These are phyloP conservation scores for Hypomyces rosellus DNA, from an alignment of 2,329 filamentous ascomycete genomes.

Conservation along the genomic window DNA sequence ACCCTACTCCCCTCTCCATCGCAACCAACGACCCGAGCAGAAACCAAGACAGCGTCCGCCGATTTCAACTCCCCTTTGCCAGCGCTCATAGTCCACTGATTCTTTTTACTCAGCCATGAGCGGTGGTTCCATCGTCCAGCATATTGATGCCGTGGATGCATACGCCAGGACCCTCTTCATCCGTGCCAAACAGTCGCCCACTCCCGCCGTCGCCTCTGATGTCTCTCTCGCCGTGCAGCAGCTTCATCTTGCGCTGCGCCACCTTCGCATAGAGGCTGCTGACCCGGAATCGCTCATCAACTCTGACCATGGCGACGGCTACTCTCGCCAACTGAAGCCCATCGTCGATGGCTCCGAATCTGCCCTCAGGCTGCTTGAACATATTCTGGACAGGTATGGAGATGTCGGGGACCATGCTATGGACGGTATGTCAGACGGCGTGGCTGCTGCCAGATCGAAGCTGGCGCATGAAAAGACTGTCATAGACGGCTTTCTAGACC, in stretches of 20 bases:
- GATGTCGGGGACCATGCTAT: slow-evolving; percentile 22
- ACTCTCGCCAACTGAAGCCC: slow-evolving; percentile 42
- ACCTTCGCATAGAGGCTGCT: slow-evolving; percentile 52
- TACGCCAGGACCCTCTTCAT: slow-evolving; percentile 51
- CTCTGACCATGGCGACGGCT: slow-evolving; percentile 34
- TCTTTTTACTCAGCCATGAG: slow-evolving; percentile 22
- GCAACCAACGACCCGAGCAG: background rate
- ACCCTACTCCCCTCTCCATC: background rate
- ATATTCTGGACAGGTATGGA: slow-evolving; percentile 43
- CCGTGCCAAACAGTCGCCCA: slow-evolving; percentile 39
- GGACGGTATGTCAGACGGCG: slow-evolving; percentile 29
- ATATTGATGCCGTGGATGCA: slow-evolving; percentile 50
- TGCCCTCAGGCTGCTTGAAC: slow-evolving; percentile 48
- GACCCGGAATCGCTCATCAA: slow-evolving; percentile 52
- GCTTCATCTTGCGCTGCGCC: slow-evolving; percentile 50
- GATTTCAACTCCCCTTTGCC: no score
- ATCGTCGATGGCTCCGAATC: slow-evolving; percentile 51
- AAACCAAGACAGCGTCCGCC: background rate
- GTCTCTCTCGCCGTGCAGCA: slow-evolving; percentile 44
- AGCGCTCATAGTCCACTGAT: no score
- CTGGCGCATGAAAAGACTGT: slow-evolving; percentile 46
- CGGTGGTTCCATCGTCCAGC: slow-evolving; percentile 29
- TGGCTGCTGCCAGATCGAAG: slow-evolving; percentile 38
- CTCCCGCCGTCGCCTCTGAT: slow-evolving; percentile 43
- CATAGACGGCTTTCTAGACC: slow-evolving; percentile 52